A percentile compares a stretch with the other conserved stretches of the same genome.
Conservation (phyloP, 2,329 filamentous ascomycete genomes). For the Alternaria sp. region DNA sequence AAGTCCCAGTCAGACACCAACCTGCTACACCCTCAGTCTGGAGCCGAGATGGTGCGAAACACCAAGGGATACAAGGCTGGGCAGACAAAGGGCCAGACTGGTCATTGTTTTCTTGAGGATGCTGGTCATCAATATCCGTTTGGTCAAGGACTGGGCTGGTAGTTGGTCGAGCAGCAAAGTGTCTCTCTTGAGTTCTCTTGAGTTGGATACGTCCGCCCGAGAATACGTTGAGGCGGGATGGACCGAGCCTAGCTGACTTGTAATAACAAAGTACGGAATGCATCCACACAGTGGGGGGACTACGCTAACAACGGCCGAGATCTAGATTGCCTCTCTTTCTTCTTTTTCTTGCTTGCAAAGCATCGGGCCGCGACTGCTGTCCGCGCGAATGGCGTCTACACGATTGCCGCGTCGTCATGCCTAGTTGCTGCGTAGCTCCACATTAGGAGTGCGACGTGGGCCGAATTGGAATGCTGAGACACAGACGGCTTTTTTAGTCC, state of each 20-base stretch:
- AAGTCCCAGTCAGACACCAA: background rate
- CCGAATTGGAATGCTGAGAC: constrained; percentile 3
- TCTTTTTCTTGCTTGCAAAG: background rate
- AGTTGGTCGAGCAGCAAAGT: background rate
- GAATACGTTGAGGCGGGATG: too few species aligned
- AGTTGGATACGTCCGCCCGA: background rate
- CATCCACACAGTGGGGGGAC: background rate
- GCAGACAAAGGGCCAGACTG: constrained; percentile 4
- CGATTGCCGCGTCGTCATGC: background rate
- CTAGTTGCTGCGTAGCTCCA: constrained; percentile 3
- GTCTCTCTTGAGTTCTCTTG: background rate
- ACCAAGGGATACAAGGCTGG: background rate
- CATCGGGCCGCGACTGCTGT: background rate
- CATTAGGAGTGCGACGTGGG: constrained; percentile 1
- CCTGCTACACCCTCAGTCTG: background rate
- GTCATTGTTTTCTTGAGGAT: constrained; percentile 3
- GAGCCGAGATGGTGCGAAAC: background rate
- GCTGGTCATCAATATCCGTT: constrained; percentile 5
- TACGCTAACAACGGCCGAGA: background rate
- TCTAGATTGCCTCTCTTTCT: constrained; percentile 1
- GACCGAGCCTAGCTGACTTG: background rate
- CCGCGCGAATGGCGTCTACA: constrained; percentile 4
- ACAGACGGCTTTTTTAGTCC: background rate
- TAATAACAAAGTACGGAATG: background rate
- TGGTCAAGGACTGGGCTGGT: constrained; percentile 2